Evolutionary conservation across 2,329 filamentous ascomycete genomes (phyloP).

Genomic region (Huntiella abstrusa): DNA sequence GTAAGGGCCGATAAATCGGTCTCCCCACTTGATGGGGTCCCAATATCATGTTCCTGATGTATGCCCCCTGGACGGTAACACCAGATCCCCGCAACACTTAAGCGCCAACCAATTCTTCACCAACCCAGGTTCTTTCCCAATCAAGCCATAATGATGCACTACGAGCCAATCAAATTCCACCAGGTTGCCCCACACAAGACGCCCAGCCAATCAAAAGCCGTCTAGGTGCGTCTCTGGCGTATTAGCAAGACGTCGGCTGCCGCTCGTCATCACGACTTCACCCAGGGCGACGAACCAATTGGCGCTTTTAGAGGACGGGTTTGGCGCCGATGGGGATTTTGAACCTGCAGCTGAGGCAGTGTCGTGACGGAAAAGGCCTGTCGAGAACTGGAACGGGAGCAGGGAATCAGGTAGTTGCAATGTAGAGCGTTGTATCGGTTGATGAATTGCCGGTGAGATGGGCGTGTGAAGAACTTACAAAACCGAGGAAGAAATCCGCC

Average conservation of each 20-base stretch:
- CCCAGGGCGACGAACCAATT: neutral
- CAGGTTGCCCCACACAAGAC: neutral
- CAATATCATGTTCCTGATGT: too few species aligned
- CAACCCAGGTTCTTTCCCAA: neutral
- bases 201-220: neutral
- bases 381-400: too few species aligned
- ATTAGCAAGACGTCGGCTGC: slow-evolving; percentile 1
- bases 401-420: too few species aligned
- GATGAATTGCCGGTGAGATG: too few species aligned
- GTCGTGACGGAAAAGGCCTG: too few species aligned
- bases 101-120: slow-evolving; percentile 2
- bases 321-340: neutral
- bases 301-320: neutral
- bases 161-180: slow-evolving; percentile 2
- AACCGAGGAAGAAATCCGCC: too few species aligned
- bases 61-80: too few species aligned
- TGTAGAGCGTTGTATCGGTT: too few species aligned
- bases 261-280: neutral
- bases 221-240: neutral
- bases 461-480: too few species aligned
- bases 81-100: neutral
- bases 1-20: too few species aligned
- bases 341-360: neutral
- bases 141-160: neutral
- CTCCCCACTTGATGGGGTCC: too few species aligned